These are phyloP conservation scores for Aspergillus campestris DNA, from an alignment of 495 filamentous ascomycete species.

Conservation along the genomic window DNA sequence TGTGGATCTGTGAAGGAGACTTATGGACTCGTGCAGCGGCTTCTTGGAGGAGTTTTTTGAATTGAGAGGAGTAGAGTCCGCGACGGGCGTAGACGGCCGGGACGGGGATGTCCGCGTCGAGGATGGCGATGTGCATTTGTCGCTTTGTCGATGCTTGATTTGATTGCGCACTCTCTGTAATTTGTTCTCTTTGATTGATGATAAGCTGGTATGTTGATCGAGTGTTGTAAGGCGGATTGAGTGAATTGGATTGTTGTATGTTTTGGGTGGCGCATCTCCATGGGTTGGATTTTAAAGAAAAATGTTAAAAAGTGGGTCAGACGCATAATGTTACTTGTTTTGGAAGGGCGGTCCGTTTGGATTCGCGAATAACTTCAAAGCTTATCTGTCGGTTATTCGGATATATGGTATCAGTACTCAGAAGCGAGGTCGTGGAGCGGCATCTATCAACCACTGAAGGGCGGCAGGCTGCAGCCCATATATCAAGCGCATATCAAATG, in stretches of 20 bases:
- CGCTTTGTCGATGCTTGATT: neutral
- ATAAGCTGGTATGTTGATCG: neutral
- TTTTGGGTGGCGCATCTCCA: no score
- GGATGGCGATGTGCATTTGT: constrained; percentile 31
- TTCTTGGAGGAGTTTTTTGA: constrained; percentile 24
- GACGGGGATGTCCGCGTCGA: constrained; percentile 34
- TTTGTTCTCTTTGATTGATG: constrained; percentile 7
- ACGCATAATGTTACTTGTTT: no score
- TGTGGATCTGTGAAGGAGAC: constrained; percentile 14
- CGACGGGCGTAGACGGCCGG: constrained; percentile 25
- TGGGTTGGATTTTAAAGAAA: no score
- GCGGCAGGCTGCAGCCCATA: no score
- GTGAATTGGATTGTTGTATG: neutral
- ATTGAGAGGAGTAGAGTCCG: constrained; percentile 33
- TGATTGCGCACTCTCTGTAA: constrained; percentile 1
- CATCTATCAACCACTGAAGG: no score
- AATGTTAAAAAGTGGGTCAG: no score
- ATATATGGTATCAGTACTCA: no score
- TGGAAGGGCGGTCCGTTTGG: no score
- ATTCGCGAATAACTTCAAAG: no score
- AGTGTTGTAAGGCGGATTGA: neutral
- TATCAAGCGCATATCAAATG: no score
- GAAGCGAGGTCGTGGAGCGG: no score
- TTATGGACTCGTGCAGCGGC: constrained; percentile 23
- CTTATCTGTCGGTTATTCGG: no score